Evolutionary conservation across 306 rosid species (phyloP), one percentile per base, ranked within the genome.

Genomic region (Vigna trinervia): DNA sequence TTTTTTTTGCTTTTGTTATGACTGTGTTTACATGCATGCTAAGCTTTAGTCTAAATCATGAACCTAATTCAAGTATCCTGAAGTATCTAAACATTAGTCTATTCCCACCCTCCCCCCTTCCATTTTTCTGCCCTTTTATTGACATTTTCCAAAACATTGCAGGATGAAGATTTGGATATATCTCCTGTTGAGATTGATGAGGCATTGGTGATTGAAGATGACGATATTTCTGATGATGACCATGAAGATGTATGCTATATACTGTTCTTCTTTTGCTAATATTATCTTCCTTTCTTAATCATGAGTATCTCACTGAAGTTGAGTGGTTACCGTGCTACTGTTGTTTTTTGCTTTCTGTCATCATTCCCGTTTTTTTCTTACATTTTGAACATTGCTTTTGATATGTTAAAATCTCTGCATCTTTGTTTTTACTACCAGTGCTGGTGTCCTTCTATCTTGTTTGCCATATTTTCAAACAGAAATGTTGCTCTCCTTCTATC

Each of bases 211-310:
- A 92, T 96, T 73, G 99, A 92, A 87, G 98, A 96, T 58, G 98
- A 96, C 79, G 99, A 92, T 83, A 92, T 96, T 73, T 96, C 98
- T 6, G 99, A 96, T 53, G 99, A 92, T 69, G 99, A 96, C 78
- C 99, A 91, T 54, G 98, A 92, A 66, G 96, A 96, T 84, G 99
- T 96, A 86, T 76, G 89, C 77, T 80, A 45, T 79, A 76, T 70
- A 70, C 47, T 43, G 13, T 64, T 71, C 17, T 74, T 36, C 12
- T 53, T 74, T 76, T 28, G 34, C 69, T 17, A 41, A 15, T 2
- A 67, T 69, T 74, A 62, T 59, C 19, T 77, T 6, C 2, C 22
- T 20, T 26, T 13, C 34, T 46, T 14, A 19, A 13, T 58, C 30
- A 68, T 11, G 30, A 30, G 32, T 41, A 26, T 76, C 39, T 62